Evolutionary conservation across 805 yeast genomes (phyloP).

Genomic region (Torulaspora delbrueckii): DNA sequence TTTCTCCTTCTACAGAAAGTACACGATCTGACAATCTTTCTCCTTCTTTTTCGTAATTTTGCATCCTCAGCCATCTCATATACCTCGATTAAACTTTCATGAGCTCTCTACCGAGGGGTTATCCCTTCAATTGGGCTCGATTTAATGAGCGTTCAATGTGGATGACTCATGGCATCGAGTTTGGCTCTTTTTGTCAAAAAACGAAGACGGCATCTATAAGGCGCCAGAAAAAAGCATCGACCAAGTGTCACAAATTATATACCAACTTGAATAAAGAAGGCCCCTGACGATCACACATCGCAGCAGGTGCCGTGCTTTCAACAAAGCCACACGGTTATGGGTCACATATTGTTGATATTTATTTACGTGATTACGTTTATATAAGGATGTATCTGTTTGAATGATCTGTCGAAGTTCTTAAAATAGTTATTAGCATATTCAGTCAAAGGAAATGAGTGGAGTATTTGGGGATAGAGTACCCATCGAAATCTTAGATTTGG

Average conservation of each 20-base stretch:
- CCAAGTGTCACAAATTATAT: not conserved
- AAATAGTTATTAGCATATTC: not conserved
- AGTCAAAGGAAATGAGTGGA: not conserved
- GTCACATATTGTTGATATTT: not conserved
- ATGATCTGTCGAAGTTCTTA: not conserved
- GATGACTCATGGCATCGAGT: not conserved
- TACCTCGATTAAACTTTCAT: not conserved
- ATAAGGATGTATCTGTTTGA: not conserved
- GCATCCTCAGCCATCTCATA: constrained; percentile 3
- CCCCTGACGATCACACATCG: not conserved
- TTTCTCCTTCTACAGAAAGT: constrained; percentile 60
- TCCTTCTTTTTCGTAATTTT: constrained; percentile 19
- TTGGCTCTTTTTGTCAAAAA: not conserved
- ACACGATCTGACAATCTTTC: constrained; percentile 37
- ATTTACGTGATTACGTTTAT: not conserved
- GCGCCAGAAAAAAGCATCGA: not conserved
- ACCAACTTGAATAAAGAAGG: not conserved
- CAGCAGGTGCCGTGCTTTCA: not conserved
- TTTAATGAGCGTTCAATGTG: not conserved
- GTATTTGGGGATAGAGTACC: constrained; percentile 4
- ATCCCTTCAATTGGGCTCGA: not conserved
- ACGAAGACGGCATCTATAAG: not conserved
- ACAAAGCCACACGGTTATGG: not conserved
- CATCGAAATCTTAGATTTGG: constrained; percentile 11
- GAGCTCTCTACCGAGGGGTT: no score